Percentiles rank a stretch among this genome's conserved stretches.
phyloP scores from a whole-genome alignment of 192 early-diverging fungal genomes.

The Backusella westeae region DNA sequence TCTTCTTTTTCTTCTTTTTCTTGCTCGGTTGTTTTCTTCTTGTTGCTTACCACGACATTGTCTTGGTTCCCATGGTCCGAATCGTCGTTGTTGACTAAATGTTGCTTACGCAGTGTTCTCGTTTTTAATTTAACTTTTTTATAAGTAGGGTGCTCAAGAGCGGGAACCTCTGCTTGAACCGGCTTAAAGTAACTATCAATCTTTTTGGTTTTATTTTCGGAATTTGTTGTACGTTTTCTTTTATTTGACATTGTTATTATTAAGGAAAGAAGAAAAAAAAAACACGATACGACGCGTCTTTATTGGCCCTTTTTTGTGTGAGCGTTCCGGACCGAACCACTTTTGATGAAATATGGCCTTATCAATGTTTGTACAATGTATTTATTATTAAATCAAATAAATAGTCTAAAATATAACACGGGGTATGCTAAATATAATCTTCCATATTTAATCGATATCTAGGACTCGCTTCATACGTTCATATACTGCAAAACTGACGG shows the following conservation, averaged over 20 bases:
- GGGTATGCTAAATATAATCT: too few relatives aligned
- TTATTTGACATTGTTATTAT: not conserved
- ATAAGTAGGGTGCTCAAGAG: not conserved
- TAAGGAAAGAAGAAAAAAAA: not conserved
- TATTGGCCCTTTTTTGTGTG: too few relatives aligned
- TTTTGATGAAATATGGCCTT: too few relatives aligned
- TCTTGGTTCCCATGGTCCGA: not conserved
- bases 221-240: not conserved
- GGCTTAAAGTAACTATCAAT: not conserved
- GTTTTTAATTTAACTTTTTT: constrained; percentile 3
- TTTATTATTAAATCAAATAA: too few relatives aligned
- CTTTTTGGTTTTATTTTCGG: not conserved
- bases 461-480: constrained; percentile 69
- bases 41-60: not conserved
- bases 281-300: not conserved
- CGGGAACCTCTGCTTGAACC: not conserved
- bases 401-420: too few relatives aligned
- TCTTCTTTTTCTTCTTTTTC: not conserved
- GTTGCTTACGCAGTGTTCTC: not conserved
- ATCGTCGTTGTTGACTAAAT: not conserved
- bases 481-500: constrained; percentile 86
- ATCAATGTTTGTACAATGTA: too few relatives aligned
- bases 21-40: not conserved
- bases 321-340: too few relatives aligned
- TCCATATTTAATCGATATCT: constrained; percentile 41